Percentiles rank a stretch among this genome's conserved stretches.
These are phyloP conservation scores for Gossypium thurberi DNA, from an alignment of 345 rosid species.

Conservation along the genomic window DNA sequence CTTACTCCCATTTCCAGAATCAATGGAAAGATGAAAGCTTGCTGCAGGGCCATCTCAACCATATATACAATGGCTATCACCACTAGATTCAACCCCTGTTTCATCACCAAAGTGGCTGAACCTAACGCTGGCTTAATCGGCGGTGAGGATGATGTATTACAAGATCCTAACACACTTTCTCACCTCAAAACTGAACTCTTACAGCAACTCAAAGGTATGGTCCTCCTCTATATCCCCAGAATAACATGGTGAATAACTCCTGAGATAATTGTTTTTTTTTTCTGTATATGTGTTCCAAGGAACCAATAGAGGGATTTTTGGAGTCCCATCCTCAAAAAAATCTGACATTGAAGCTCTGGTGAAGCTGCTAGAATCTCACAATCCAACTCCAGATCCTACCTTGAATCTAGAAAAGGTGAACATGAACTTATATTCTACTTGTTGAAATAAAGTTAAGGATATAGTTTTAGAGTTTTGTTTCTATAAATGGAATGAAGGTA, in stretches of 20 bases:
- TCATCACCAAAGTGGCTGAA: neutral
- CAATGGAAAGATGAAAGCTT: slow-evolving; percentile 12
- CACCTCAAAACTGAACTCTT: slow-evolving; percentile 49
- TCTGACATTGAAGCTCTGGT: slow-evolving; percentile 54
- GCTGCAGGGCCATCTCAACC: slow-evolving; percentile 5
- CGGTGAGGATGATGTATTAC: neutral
- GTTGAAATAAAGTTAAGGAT: neutral
- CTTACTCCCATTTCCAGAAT: slow-evolving; percentile 9
- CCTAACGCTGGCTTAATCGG: slow-evolving; percentile 6
- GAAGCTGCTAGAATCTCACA: slow-evolving; percentile 61
- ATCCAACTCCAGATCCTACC: slow-evolving; percentile 77
- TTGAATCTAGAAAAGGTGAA: slow-evolving; percentile 51
- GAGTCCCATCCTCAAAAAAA: slow-evolving; percentile 58
- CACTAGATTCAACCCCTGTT: neutral
- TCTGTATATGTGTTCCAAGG: slow-evolving; percentile 25
- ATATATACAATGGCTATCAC: slow-evolving; percentile 12
- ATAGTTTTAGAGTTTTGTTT: slow-evolving; percentile 6
- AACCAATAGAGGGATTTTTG: slow-evolving; percentile 78
- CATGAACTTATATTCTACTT: neutral
- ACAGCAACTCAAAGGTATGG: slow-evolving; percentile 39
- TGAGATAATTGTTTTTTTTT: neutral
- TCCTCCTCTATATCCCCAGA: neutral
- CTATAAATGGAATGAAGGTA: slow-evolving; percentile 32
- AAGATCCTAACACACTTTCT: neutral
- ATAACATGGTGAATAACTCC: neutral